Evolutionary conservation across 106 monocot genomes (phyloP).

Genomic region (Hemerocallis citrina): DNA sequence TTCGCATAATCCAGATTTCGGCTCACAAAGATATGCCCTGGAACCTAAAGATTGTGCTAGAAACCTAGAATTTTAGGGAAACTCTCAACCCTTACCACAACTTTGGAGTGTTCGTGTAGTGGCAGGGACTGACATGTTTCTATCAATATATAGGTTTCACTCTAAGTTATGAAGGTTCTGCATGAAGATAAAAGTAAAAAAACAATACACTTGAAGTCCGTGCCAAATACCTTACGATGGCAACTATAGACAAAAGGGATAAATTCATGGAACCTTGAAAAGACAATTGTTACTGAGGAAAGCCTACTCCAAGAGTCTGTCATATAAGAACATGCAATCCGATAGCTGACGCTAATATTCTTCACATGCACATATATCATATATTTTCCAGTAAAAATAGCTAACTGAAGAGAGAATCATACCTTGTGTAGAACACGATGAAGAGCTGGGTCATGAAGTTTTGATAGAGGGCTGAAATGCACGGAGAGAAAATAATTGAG

Average conservation of each 20-base stretch:
- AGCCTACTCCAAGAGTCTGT: background rate
- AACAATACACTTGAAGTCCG: background rate
- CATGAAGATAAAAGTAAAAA: background rate
- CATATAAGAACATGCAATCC: background rate
- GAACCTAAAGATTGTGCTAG: no score
- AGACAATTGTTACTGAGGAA: background rate
- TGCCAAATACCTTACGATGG: background rate
- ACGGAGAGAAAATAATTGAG: constrained; percentile 8
- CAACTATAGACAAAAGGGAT: background rate
- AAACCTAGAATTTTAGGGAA: no score
- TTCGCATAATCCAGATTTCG: no score
- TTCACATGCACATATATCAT: constrained; percentile 1
- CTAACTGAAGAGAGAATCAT: background rate
- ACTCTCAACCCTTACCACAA: no score
- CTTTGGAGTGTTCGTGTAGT: no score
- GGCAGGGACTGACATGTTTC: no score
- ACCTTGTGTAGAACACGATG: constrained; percentile 92
- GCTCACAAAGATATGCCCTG: no score
- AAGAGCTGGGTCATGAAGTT: constrained; percentile 95
- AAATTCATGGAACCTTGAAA: background rate
- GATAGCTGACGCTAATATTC: background rate
- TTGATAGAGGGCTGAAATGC: constrained; percentile 68
- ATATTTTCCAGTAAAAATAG: background rate
- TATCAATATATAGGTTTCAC: background rate
- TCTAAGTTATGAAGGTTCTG: background rate